Base-by-base conservation (phyloP, 768 basidiomycete species). In the Lentinula detonsa region DNA sequence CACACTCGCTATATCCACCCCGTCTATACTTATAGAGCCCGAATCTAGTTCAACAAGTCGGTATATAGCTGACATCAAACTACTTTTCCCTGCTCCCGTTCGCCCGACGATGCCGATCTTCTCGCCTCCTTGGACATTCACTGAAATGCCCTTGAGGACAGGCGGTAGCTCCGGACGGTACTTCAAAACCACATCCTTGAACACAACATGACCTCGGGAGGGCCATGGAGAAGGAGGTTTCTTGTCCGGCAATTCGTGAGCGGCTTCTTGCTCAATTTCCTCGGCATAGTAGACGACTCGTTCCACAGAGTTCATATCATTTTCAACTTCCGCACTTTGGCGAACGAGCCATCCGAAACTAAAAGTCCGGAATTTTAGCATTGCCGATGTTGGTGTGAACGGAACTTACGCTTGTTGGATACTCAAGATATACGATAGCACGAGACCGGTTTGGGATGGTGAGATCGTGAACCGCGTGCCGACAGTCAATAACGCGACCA, bases 281-380 rank as follows among this genome's bases (percentile, higher is more conserved):
- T 82, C 81, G 45, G 88, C 86, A 67, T 97, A 97, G 69, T 93
- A 83, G 3, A 93, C 75, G 16, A 98, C 78, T 28, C 95, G 87
- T 70, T 92, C 90, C 7, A 91, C 89, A n/a, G 86, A 85, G 70
- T 93, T 93, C 91, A 95, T 94, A 72, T 95, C 83, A 71, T 97
- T 96, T 72, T 96, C 93, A 10, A 95, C 87, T 70, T 95, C 93
- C 2, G 90, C 86, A 42, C 79, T 80, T 72, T 91, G 90, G 8
- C 88, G 84, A 45, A 90, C 83, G 71, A 91, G 80, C 85, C 85
- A 91, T 21, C 84, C 84, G 65, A 92, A 90, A 65, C 85, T 87
- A 62, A 23, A 34, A 53, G 35, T 59, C 13, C 10, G 39, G 2
- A 51, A 33, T 2, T 33, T 34, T 3, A 39, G 57, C 3, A 50